Percentiles rank a stretch among this genome's conserved stretches.
Evolutionary conservation across 2,329 filamentous ascomycete species (phyloP).

Genomic region (Colletotrichum caudatum): DNA sequence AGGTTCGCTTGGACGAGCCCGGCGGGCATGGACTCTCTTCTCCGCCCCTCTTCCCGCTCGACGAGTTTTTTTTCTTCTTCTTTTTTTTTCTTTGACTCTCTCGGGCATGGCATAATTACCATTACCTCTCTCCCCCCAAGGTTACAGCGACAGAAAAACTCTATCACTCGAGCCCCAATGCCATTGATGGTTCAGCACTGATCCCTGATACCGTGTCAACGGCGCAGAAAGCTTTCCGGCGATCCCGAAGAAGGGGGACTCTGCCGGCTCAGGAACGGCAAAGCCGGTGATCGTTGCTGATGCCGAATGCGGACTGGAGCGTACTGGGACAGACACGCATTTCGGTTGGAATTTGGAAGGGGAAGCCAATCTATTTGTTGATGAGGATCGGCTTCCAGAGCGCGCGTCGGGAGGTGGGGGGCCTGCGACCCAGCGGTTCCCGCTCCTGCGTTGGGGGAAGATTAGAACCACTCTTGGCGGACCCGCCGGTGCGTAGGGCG

Average conservation of each 20-base stretch:
- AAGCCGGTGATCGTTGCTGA: not conserved
- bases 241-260: not conserved
- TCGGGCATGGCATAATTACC: not conserved
- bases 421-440: not conserved
- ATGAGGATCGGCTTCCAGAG: not conserved
- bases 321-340: not conserved
- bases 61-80: not conserved
- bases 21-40: not conserved
- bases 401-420: no score
- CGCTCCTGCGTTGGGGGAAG: not conserved
- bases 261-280: not conserved
- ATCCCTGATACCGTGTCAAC: not conserved
- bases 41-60: not conserved
- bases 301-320: not conserved
- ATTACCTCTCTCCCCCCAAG: not conserved
- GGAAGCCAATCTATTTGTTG: not conserved
- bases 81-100: no score
- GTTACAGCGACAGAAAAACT: slow-evolving; percentile 11
- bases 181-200: not conserved
- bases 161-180: not conserved
- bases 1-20: not conserved
- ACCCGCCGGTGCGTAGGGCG: no score
- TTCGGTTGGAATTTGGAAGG: not conserved
- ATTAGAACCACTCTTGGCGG: not conserved
- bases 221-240: not conserved